Conservation (phyloP, 805 yeast species). For the Yarrowia sp. region DNA sequence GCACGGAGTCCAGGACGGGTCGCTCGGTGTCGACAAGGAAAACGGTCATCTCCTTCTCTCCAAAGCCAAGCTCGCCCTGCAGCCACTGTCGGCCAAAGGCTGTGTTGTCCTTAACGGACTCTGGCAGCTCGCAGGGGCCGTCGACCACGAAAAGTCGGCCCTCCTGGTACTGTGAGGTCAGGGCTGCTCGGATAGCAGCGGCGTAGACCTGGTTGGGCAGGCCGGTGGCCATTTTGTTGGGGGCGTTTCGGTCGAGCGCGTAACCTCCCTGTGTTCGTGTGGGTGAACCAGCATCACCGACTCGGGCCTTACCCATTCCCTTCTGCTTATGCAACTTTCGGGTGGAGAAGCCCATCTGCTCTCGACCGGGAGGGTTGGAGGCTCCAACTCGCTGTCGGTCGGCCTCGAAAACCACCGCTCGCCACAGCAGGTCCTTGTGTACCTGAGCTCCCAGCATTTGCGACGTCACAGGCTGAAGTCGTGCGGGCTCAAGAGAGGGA, state of each 20-base stretch:
- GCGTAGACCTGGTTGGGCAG: slow-evolving; percentile 72
- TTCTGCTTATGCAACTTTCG: slow-evolving; percentile 83
- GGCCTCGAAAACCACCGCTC: slow-evolving; percentile 88
- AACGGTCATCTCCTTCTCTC: slow-evolving; percentile 18
- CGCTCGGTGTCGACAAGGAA: slow-evolving; percentile 4
- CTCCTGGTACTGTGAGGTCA: slow-evolving; percentile 72
- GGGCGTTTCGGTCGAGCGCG: slow-evolving; percentile 87
- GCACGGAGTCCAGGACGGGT: slow-evolving; percentile 19
- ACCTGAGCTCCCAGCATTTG: slow-evolving; percentile 68
- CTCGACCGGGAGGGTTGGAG: slow-evolving; percentile 79
- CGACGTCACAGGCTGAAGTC: slow-evolving; percentile 72
- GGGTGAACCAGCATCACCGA: slow-evolving; percentile 95
- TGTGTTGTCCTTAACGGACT: slow-evolving; percentile 21
- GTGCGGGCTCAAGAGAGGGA: slow-evolving; percentile 86
- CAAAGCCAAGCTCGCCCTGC: slow-evolving; percentile 21
- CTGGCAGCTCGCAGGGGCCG: slow-evolving; percentile 31
- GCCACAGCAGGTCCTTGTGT: slow-evolving; percentile 91
- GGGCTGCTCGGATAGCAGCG: slow-evolving; percentile 74
- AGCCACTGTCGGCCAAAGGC: slow-evolving; percentile 19
- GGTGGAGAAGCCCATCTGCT: slow-evolving; percentile 81
- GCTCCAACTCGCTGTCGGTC: slow-evolving; percentile 88
- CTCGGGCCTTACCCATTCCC: slow-evolving; percentile 93
- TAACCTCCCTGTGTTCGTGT: slow-evolving; percentile 84
- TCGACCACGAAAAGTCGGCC: slow-evolving; percentile 76
- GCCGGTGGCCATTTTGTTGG: slow-evolving; percentile 80